Evolutionary conservation across 108 stramenopile genomes (phyloP).

Genomic region (Fragilariopsis cylindrus): DNA sequence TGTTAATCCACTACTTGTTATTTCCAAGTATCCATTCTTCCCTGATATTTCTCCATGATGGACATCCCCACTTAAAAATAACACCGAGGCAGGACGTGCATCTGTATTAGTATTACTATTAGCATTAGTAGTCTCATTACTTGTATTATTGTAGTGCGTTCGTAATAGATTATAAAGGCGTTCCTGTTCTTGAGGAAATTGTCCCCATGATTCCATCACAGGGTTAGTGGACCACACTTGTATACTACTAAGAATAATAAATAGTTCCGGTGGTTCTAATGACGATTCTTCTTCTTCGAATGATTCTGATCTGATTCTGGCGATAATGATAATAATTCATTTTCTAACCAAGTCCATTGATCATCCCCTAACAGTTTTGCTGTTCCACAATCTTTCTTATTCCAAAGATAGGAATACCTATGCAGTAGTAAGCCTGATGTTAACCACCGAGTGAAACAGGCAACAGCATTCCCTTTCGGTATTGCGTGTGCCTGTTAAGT

Average conservation of each 20-base stretch:
- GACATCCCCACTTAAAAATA: constrained; percentile 85
- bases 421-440: constrained; percentile 53
- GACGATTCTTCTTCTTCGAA: not conserved
- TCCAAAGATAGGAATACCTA: constrained; percentile 32
- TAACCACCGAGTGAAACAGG: constrained; percentile 75
- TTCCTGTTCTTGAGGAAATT: constrained; percentile 72
- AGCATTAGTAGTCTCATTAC: not conserved
- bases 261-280: constrained; percentile 40
- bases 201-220: constrained; percentile 87
- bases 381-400: constrained; percentile 21
- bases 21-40: constrained; percentile 60
- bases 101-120: not conserved
- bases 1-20: constrained; percentile 87
- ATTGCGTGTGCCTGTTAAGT: constrained; percentile 21
- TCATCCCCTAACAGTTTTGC: constrained; percentile 66
- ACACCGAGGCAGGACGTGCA: constrained; percentile 29
- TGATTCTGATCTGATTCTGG: not conserved
- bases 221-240: constrained; percentile 88
- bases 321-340: constrained; percentile 28
- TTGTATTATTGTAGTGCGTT: constrained; percentile 21
- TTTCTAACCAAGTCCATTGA: constrained; percentile 86
- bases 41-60: constrained; percentile 84
- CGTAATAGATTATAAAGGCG: constrained; percentile 59
- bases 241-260: constrained; percentile 73
- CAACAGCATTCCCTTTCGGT: constrained; percentile 54